Evolutionary conservation across 768 basidiomycete species (phyloP).

Genomic region (Russula compacta): DNA sequence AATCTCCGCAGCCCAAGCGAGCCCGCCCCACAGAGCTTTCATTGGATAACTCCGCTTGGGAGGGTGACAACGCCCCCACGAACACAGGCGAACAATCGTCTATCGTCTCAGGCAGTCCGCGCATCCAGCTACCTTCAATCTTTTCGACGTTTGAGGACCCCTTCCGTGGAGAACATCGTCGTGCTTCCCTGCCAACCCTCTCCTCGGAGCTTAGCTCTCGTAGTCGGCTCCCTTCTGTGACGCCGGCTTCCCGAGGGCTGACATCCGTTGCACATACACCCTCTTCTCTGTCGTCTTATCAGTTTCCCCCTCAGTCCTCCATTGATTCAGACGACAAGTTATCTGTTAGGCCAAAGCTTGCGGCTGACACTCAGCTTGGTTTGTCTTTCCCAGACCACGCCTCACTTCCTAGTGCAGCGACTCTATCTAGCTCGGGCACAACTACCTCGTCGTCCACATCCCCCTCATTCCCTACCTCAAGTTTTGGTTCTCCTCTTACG

Average conservation of each 20-base stretch:
- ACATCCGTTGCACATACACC: conserved; percentile 16
- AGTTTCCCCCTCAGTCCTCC: conserved; percentile 49
- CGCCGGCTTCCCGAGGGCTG: conserved; percentile 29
- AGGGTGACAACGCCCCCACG: conserved; percentile 20
- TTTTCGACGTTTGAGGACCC: conserved; percentile 61
- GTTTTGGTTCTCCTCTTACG: conserved; percentile 41
- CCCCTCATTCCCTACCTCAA: conserved; percentile 17
- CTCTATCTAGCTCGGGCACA: conserved; percentile 17
- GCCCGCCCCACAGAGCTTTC: conserved; percentile 28
- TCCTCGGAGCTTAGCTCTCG: conserved; percentile 40
- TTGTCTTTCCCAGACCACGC: conserved; percentile 41
- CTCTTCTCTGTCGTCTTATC: conserved; percentile 33
- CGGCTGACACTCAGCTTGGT: conserved; percentile 39
- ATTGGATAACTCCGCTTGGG: conserved; percentile 23
- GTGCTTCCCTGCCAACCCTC: conserved; percentile 56
- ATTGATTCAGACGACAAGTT: conserved; percentile 33
- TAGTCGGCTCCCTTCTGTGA: conserved; percentile 49
- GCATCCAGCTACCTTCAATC: conserved; percentile 67
- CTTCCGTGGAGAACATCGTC: conserved; percentile 44
- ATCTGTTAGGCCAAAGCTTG: conserved; percentile 38
- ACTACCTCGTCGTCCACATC: conserved; percentile 20
- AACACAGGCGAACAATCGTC: conserved; percentile 30
- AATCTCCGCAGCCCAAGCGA: conserved; percentile 37
- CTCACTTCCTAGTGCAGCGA: conserved; percentile 43
- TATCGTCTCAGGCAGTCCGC: conserved; percentile 35